Base-by-base conservation (phyloP, 305 asterid genomes). In the Fraxinus angustifolia region DNA sequence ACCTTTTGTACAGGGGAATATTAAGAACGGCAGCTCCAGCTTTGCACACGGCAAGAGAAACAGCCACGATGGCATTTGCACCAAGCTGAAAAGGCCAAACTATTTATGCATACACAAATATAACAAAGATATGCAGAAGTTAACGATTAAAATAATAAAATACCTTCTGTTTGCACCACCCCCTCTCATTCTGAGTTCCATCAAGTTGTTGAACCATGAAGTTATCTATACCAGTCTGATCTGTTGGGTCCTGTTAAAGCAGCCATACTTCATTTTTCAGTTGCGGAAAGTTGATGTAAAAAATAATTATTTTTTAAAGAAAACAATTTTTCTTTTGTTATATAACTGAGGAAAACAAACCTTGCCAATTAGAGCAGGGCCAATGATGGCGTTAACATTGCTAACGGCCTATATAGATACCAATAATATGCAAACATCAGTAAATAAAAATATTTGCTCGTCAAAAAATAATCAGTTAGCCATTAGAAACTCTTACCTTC, bases 121-220 rank as follows among this genome's bases (percentile, higher is more conserved):
- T 10, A 68, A 82, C 5, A 68, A 76, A 31, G 19, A 65, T 28
- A 73, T 35, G 1, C 40, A 65, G 16, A 73, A 2, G 42, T n/a
- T 2, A 35, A 2, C 73, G 50, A 75, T 50, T 34, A 75, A 30
- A 23, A 21, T 26, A 8, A 8, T 12, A 17, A 31, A 33, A 74
- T 89, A 94, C 98, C 97, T 93, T 94, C 75, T 92, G 92, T 88
- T 94, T 94, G 92, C 98, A 94, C 98, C 98, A 93, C 67, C 98
- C 98, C 98, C 97, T 92, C 86, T 94, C 56, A 45, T 45, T 45
- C 56, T 45, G 56, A 12, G 56, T 45, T 45, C 56, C 56, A 45
- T 45, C 56, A 45, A 45, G 56, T 45, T 45, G 17, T 45, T 45
- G 56, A 12, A 45, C 56, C 56, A 45, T 45, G 6, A 45, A 45